Conservation (phyloP, 2,329 filamentous ascomycete species). For the Paracoccidioides brasiliensis region DNA sequence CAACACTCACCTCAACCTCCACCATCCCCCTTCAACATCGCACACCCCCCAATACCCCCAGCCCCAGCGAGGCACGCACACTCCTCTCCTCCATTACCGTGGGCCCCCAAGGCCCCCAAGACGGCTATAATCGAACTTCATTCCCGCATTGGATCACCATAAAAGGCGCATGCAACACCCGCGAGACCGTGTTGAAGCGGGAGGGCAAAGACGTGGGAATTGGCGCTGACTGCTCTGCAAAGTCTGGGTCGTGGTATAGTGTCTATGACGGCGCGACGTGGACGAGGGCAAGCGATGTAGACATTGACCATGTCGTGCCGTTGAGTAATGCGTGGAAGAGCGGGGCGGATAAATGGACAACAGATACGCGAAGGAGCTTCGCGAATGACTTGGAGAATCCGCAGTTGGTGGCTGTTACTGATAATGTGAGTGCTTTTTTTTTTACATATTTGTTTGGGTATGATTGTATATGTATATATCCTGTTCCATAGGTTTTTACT, state of each 20-base stretch:
- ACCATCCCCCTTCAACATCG: conserved; percentile 14
- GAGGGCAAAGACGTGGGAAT: conserved; percentile 54
- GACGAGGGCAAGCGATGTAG: conserved; percentile 55
- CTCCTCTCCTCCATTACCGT: conserved; percentile 49
- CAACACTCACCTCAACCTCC: conserved; percentile 12
- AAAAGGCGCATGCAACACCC: conserved; percentile 55
- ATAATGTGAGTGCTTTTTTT: conserved; percentile 34
- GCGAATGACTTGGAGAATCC: conserved; percentile 67
- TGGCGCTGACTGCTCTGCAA: conserved; percentile 47
- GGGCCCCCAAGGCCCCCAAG: conserved; percentile 39
- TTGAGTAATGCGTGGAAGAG: conserved; percentile 73
- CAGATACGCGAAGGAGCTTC: conserved; percentile 50
- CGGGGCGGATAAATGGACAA: conserved; percentile 60
- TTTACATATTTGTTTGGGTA: neutral
- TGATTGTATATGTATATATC: neutral
- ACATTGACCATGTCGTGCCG: conserved; percentile 76
- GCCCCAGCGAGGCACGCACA: conserved; percentile 41
- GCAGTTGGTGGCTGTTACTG: conserved; percentile 67
- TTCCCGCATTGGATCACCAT: conserved; percentile 62
- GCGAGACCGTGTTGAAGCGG: conserved; percentile 58
- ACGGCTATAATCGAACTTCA: conserved; percentile 49
- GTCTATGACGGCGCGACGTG: conserved; percentile 63
- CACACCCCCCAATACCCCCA: conserved; percentile 50
- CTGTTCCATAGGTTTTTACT: neutral
- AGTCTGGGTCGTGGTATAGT: conserved; percentile 54